Conservation (phyloP, 2,329 filamentous ascomycete species). For the Lasiodiplodia theobromae region DNA sequence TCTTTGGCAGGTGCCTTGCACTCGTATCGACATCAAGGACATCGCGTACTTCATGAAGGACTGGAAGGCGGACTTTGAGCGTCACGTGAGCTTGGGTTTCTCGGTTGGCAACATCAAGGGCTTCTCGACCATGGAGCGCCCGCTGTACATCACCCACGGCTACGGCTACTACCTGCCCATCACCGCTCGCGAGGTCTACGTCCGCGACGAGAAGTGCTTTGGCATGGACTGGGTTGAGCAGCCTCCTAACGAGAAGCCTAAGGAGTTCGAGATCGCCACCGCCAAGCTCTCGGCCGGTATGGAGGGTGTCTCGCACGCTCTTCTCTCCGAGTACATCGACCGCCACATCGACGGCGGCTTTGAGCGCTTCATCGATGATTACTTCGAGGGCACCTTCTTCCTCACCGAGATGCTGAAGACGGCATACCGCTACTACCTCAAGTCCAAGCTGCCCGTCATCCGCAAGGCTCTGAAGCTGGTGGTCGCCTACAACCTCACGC, state of each 20-base stretch:
- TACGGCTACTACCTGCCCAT: constrained; percentile 94
- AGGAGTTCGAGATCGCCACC: constrained; percentile 84
- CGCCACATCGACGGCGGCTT: constrained; percentile 92
- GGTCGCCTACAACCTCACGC: constrained; percentile 92
- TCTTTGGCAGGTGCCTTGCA: constrained; percentile 97
- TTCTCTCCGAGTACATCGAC: constrained; percentile 91
- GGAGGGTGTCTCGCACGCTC: constrained; percentile 81
- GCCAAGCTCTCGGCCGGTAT: constrained; percentile 88
- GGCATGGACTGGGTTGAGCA: constrained; percentile 93
- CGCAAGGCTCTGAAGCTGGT: constrained; percentile 95
- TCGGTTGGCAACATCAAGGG: constrained; percentile 96
- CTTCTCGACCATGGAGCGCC: constrained; percentile 66
- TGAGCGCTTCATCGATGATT: constrained; percentile 92
- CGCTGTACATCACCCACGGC: constrained; percentile 94
- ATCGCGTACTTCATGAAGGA: constrained; percentile 99
- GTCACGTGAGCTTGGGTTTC: constrained; percentile 84
- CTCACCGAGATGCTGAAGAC: constrained; percentile 96
- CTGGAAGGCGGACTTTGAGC: constrained; percentile 96
- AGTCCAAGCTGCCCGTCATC: constrained; percentile 86
- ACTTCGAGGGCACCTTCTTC: constrained; percentile 95
- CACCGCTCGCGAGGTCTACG: constrained; percentile 91
- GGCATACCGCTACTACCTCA: constrained; percentile 88
- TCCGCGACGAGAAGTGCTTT: constrained; percentile 91
- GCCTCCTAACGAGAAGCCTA: constrained; percentile 73
- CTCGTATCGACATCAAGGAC: constrained; percentile 97